Evolutionary conservation across 2,329 filamentous ascomycete genomes (phyloP).

Genomic region (Alternaria ventricosa): DNA sequence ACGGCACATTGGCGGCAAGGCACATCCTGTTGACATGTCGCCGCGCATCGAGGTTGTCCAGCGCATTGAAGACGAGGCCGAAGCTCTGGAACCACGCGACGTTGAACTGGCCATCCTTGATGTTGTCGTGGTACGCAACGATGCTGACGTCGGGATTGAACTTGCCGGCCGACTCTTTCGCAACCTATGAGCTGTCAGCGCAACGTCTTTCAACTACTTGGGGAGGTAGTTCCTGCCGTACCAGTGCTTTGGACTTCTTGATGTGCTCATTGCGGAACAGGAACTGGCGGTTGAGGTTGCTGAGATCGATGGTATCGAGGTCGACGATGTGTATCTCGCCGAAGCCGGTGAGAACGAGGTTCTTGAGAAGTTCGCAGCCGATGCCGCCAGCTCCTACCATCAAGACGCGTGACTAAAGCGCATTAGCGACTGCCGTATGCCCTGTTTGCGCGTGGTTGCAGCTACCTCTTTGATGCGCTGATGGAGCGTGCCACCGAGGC

Average conservation of each 20-base stretch:
- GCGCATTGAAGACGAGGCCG: slow-evolving; percentile 89
- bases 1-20: slow-evolving; percentile 82
- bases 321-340: slow-evolving; percentile 94
- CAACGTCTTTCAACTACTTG: neutral
- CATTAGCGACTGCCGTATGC: slow-evolving; percentile 27
- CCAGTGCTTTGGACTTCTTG: slow-evolving; percentile 93
- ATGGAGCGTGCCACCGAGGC: slow-evolving; percentile 67
- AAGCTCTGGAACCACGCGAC: slow-evolving; percentile 88
- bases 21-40: slow-evolving; percentile 99
- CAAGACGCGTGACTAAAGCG: slow-evolving; percentile 76
- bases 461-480: slow-evolving; percentile 70
- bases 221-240: slow-evolving; percentile 46
- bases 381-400: slow-evolving; percentile 98
- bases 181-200: slow-evolving; percentile 66
- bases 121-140: slow-evolving; percentile 89
- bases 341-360: slow-evolving; percentile 89
- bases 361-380: slow-evolving; percentile 96
- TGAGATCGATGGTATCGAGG: slow-evolving; percentile 96
- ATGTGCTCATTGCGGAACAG: slow-evolving; percentile 97
- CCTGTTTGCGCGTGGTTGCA: slow-evolving; percentile 6
- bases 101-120: slow-evolving; percentile 87
- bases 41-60: slow-evolving; percentile 93
- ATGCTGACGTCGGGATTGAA: slow-evolving; percentile 92
- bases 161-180: slow-evolving; percentile 85
- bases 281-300: slow-evolving; percentile 97